Base-by-base conservation (phyloP, 148 eudicot species). In the Rhododendron vialii region DNA sequence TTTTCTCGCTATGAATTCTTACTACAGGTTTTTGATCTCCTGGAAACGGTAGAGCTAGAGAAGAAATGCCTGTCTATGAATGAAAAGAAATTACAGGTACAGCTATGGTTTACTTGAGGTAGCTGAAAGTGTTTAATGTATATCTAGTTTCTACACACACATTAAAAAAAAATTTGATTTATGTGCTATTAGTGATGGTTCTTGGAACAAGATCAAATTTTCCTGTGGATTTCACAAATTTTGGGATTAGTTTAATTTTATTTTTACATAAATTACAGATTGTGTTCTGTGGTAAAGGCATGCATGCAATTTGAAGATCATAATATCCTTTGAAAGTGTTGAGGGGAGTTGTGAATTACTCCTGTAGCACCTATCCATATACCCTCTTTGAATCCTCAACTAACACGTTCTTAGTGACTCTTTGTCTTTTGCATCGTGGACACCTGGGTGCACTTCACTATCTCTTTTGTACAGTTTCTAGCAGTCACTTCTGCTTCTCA, bases 1-100 rank as follows among this genome's bases (percentile, higher is more conserved):
- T 36, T 79, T 93, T 41, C 92, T 41, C 83, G 22, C 59, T 17
- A 17, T 15, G 59, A 55, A 55, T 55, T 55, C 18, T 3, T 55
- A 55, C 22, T 17, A 17, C 13, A 0, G 59, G 18, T 55, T 55
- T 55, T 55, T 14, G 45, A 55, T 17, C 59, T 17, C 15, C 22
- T 55, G 22, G 20, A 55, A 55, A 57, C 17, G n/a, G 7, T 57
- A 57, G 4, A 17, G 24, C 24, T 15, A 5, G 18, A 57, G 63
- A 57, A 57, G 63, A 57, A 57, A 57, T 51, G 55, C 55, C 2
- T 18, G 1, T 57, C 24, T 57, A 57, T 18, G 63, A 18, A 20
- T 20, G 24, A 57, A 57, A 57, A 57, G 63, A 10, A 51, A 51
- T 51, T 47, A 47, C 50, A 9, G 50, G 55, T 51, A 13, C 55